Conservation (phyloP, 495 filamentous ascomycete genomes). For the Melanomma pulvis-pyrius region DNA sequence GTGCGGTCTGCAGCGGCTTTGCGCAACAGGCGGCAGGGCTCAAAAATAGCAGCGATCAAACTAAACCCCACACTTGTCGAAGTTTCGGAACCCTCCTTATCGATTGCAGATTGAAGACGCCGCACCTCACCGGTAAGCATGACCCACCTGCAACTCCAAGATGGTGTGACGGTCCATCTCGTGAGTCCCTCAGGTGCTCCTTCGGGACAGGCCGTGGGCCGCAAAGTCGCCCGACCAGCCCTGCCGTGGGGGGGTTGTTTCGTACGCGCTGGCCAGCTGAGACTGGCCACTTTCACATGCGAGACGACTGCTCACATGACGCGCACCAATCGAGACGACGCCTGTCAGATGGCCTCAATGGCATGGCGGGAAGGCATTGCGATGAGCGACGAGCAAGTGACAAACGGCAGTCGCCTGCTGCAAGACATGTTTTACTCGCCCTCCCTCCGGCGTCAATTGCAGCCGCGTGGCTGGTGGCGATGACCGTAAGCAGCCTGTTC, state of each 20-base stretch:
- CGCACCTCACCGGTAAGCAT: conserved; percentile 12
- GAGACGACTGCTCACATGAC: conserved; percentile 17
- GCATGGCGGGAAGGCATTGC: conserved; percentile 9
- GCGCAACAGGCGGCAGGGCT: conserved; percentile 13
- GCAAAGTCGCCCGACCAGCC: conserved; percentile 8
- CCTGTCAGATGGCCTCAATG: conserved; percentile 28
- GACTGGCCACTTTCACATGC: conserved; percentile 36
- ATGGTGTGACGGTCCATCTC: conserved; percentile 39
- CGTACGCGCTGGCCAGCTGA: conserved; percentile 26
- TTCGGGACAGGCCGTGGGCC: conserved; percentile 19
- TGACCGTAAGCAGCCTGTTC: conserved; percentile 13
- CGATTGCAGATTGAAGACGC: conserved; percentile 3
- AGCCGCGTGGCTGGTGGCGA: conserved; percentile 38
- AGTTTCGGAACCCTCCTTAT: neutral
- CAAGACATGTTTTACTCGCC: conserved; percentile 38
- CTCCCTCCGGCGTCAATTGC: conserved; percentile 31
- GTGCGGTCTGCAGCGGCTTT: conserved; percentile 28
- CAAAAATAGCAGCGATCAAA: conserved; percentile 27
- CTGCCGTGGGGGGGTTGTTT: conserved; percentile 22
- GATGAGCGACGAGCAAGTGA: conserved; percentile 15
- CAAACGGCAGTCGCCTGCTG: conserved; percentile 18
- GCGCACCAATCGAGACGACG: conserved; percentile 3
- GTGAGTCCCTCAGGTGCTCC: conserved; percentile 40
- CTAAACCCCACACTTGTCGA: neutral
- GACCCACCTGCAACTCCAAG: conserved; percentile 19